Conservation (phyloP, 2,329 filamentous ascomycete genomes). For the Didymella pinodella region DNA sequence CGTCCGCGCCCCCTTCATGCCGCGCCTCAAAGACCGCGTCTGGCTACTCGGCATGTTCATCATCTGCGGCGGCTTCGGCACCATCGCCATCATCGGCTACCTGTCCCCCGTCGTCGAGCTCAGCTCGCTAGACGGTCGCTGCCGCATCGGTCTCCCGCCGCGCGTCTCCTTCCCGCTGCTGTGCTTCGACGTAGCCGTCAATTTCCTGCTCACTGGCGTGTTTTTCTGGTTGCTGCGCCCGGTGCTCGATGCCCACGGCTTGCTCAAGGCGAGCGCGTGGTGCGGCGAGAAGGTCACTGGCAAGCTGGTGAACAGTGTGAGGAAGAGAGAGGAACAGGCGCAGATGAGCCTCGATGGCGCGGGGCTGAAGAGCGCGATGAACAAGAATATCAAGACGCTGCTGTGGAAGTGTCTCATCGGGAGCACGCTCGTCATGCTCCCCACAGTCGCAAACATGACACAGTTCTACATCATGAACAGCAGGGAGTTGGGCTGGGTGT, state of each 20-base stretch:
- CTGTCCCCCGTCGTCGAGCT: conserved; percentile 41
- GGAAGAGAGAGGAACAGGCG: conserved; percentile 1
- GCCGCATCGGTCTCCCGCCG: conserved; percentile 49
- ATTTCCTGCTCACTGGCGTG: conserved; percentile 45
- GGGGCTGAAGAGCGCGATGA: conserved; percentile 12
- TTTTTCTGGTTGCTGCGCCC: conserved; percentile 48
- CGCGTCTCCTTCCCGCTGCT: conserved; percentile 47
- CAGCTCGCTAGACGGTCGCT: conserved; percentile 36
- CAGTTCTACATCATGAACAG: conserved; percentile 43
- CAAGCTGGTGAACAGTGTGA: conserved; percentile 8
- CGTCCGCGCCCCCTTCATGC: conserved; percentile 40
- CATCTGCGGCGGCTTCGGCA: conserved; percentile 36
- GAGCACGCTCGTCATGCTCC: conserved; percentile 44
- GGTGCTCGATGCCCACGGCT: conserved; percentile 26
- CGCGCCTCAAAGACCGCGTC: conserved; percentile 41
- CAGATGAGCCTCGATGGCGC: conserved; percentile 1
- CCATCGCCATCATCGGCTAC: conserved; percentile 39
- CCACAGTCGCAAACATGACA: conserved; percentile 49
- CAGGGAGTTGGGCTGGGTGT: conserved; percentile 50
- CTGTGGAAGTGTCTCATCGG: conserved; percentile 42
- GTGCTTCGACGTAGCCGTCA: conserved; percentile 49
- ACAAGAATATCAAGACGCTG: conserved; percentile 30
- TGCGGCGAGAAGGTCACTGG: conserved; percentile 3
- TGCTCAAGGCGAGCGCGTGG: conserved; percentile 11
- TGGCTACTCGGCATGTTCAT: conserved; percentile 44